phyloP scores from a whole-genome alignment of 768 basidiomycete species.

The Boletus barrowsii region DNA sequence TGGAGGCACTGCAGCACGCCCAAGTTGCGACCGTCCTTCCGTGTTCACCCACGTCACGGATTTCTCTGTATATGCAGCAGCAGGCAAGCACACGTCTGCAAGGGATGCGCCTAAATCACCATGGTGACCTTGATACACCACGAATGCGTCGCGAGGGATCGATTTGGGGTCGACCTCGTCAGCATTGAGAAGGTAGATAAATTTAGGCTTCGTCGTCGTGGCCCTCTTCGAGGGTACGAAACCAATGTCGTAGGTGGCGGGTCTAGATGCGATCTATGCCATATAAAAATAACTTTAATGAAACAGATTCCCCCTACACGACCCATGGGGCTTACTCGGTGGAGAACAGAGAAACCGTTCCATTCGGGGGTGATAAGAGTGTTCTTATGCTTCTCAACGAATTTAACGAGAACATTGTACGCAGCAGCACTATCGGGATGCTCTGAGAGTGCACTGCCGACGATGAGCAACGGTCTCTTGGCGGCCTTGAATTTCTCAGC shows the following conservation, averaged over 20 bases:
- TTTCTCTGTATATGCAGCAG: conserved; percentile 92
- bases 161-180: conserved; percentile 88
- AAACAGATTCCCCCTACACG: neutral
- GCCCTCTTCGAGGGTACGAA: conserved; percentile 86
- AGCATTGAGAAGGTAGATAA: conserved; percentile 94
- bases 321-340: conserved; percentile 57
- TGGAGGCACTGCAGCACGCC: conserved; percentile 86
- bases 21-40: conserved; percentile 89
- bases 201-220: conserved; percentile 77
- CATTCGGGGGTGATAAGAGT: conserved; percentile 83
- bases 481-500: conserved; percentile 84
- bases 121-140: conserved; percentile 98
- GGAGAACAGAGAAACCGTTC: conserved; percentile 93
- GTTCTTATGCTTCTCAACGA: conserved; percentile 73
- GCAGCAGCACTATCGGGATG: conserved; percentile 79
- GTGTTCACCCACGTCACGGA: conserved; percentile 94
- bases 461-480: conserved; percentile 88
- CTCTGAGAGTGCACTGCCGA: conserved; percentile 84
- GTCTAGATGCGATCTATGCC: conserved; percentile 77
- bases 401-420: conserved; percentile 74
- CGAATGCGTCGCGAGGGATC: conserved; percentile 90
- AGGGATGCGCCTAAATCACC: conserved; percentile 95
- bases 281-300: neutral
- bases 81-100: conserved; percentile 95
- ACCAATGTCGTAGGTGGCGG: conserved; percentile 93